Conservation (phyloP, 306 rosid species). For the Ormosia semicastrata region DNA sequence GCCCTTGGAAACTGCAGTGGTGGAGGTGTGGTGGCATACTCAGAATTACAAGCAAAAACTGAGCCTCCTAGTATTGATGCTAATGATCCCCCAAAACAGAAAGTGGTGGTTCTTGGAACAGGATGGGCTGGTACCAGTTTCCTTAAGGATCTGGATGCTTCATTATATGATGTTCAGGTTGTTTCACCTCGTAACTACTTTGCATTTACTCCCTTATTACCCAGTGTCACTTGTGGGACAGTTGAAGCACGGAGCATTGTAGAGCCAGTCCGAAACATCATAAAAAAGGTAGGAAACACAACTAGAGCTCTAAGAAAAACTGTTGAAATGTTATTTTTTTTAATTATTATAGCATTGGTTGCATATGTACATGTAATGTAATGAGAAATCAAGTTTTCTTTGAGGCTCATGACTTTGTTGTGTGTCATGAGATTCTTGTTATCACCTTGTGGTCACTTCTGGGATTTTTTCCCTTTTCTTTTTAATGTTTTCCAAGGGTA, state of each 20-base stretch:
- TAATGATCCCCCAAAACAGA: conserved; percentile 52
- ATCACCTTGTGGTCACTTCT: conserved; percentile 8
- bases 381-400: not conserved
- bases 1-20: conserved; percentile 54
- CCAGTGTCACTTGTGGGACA: conserved; percentile 93
- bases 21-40: conserved; percentile 82
- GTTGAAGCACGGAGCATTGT: conserved; percentile 98
- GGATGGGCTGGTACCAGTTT: conserved; percentile 99
- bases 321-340: not conserved
- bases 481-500: not conserved
- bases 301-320: conserved; percentile 5
- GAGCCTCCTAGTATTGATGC: conserved; percentile 31
- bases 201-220: conserved; percentile 91
- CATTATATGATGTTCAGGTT: conserved; percentile 74
- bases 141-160: conserved; percentile 81
- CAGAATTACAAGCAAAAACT: conserved; percentile 60
- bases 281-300: conserved; percentile 63
- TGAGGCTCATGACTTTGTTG: conserved; percentile 12
- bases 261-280: conserved; percentile 82
- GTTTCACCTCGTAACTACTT: conserved; percentile 93
- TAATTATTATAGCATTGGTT: not conserved
- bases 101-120: conserved; percentile 93
- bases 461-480: not conserved
- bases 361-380: not conserved
- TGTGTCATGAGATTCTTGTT: not conserved